Evolutionary conservation across 768 basidiomycete genomes (phyloP), one percentile per base, ranked within the genome.

Genomic region (Trametes cinnabarina): DNA sequence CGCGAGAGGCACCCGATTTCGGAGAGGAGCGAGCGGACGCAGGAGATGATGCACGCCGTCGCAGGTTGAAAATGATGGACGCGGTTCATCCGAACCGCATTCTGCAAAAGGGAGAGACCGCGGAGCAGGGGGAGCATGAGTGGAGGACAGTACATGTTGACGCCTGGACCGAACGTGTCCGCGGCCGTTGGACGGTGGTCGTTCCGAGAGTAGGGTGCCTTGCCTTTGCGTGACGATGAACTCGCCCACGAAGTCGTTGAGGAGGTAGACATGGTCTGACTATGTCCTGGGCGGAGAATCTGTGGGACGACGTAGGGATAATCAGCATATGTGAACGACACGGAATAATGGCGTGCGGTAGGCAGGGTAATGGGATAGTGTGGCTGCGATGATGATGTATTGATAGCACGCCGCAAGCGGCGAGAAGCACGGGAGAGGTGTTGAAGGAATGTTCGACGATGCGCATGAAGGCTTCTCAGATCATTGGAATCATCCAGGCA

Each of bases 31-130:
- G 87, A 84, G 30, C 95, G 88, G 46, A 98, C 93, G 52, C 91
- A 92, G 12, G 93, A 94, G 64, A 99, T 94, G 58, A 98, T 89
- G 72, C 87, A 94, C 14, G 94, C 95, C 0, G 95, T 92, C 3
- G 94, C 89, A 6, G 96, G 94, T 67, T 94, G 92, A 66, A 93
- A 95, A 72, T 98, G 96, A 2, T 86, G 74, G 25, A 83, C 74
- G 44, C 91, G 85, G 65, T 86, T 86, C n/a, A 84, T 78, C 41
- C 84, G 79, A 19, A 94, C 93, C 5, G 94, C 91, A 55, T 82
- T 88, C 67, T 95, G 90, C 22, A 99, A 79, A 41, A 98, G 79
- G 8, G 89, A 87, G 39, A 98, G 77, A 14, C 90, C 90, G 63
- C 94, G 93, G 7, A 92, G 77, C 46, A 98, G 82, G 14, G 92